Evolutionary conservation across 768 basidiomycete species (phyloP).

Genomic region (Mycena venus): DNA sequence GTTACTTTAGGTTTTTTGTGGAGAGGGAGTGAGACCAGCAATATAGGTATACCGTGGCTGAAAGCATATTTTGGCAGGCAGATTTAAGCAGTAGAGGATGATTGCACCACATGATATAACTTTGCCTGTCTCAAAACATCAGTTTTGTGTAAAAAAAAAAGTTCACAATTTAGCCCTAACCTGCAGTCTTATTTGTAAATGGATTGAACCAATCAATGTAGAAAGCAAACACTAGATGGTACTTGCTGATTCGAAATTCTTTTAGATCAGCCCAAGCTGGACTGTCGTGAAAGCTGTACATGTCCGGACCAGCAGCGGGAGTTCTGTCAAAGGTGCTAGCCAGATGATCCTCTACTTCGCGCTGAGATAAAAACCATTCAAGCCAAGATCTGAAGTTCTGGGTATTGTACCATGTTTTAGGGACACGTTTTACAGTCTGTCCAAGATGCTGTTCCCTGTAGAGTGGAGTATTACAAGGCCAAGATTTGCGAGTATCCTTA

Average conservation of each 20-base stretch:
- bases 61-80: not conserved
- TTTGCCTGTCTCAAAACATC: not conserved
- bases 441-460: not conserved
- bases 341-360: not conserved
- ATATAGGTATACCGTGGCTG: not conserved
- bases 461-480: not conserved
- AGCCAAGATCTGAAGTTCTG: slow-evolving; percentile 23
- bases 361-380: not conserved
- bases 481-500: not conserved
- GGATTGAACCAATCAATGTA: slow-evolving; percentile 55
- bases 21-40: not conserved
- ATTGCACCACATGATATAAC: not conserved
- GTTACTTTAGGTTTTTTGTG: not conserved
- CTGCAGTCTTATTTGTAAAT: slow-evolving; percentile 47
- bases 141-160: not conserved
- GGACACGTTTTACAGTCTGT: not conserved
- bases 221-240: slow-evolving; percentile 41
- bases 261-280: slow-evolving; percentile 16
- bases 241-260: slow-evolving; percentile 10
- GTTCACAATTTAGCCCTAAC: slow-evolving; percentile 12
- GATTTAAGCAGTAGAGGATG: not conserved
- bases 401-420: not conserved
- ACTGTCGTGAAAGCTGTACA: too few species aligned
- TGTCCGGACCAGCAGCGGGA: not conserved
- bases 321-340: not conserved